Evolutionary conservation across 495 filamentous ascomycete species (phyloP), one percentile per base, ranked within the genome.

Genomic region (Hyaloscypha hepaticicola): DNA sequence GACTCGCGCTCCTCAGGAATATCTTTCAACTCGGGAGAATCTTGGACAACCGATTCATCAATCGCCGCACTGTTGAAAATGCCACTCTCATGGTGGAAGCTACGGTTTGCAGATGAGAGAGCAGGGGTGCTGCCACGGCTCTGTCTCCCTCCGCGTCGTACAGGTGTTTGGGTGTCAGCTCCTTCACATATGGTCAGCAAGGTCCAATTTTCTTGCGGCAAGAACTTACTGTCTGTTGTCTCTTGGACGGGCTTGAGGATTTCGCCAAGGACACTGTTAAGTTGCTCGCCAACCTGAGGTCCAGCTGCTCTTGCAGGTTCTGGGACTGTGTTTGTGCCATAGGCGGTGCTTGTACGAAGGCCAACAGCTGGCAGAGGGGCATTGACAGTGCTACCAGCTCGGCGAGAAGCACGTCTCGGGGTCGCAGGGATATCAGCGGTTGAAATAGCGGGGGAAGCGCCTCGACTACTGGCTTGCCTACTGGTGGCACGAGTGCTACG

Each of bases 21-120:
- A 2, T 41, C 61, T 33, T 56, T 60, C 2, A 61, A 68, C 21
- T 58, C 60, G 9, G 38, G 38, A 16, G 38, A 45, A 19, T 45
- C 38, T 45, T 33, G 31, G 31, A 45, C 38, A 19, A 45, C 38
- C 19, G 38, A 45, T 11, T 45, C 38, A 19, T 45, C 38, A 4
- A 81, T 24, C 1, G 50, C 56, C 22, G 76, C 73, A 8, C 70
- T 63, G 1, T 60, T 26, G 55, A 72, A 82, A 3, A 82, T 49
- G 25, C 59, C 58, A 53, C 67, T 69, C 58, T 82, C 79, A 27
- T 73, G 66, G 8, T 61, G 64, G 61, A 73, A 82, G 31, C 56
- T 60, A 2, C 25, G 59, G 22, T 52, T 38, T 11, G 27, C 21
- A 61, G 14, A 8, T 8, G 53, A 45, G 3, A 3, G 53, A 29